These are phyloP conservation scores for Annona squamosa DNA, from an alignment of 164 flowering plant genomes.

Conservation along the genomic window DNA sequence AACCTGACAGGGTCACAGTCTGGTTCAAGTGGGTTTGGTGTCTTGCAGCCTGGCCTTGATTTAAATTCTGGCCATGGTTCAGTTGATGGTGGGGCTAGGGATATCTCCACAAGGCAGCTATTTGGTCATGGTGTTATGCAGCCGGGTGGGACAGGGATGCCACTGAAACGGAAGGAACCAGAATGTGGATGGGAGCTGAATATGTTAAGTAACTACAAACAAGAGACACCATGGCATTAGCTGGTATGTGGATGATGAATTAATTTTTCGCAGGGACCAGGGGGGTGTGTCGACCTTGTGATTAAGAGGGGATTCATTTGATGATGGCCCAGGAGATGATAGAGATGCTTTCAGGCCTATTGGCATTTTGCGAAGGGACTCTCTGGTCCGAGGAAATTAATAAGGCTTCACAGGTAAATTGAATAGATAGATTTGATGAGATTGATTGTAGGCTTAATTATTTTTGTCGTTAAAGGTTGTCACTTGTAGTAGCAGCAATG, in stretches of 20 bases:
- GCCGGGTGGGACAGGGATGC: conserved; percentile 38
- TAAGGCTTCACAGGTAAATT: conserved; percentile 30
- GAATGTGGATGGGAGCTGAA: conserved; percentile 63
- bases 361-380: conserved; percentile 20
- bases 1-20: conserved; percentile 31
- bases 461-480: conserved; percentile 2
- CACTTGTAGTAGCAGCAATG: not conserved
- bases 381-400: conserved; percentile 18
- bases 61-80: conserved; percentile 42
- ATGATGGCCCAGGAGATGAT: conserved; percentile 4
- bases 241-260: not conserved
- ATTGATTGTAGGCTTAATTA: conserved; percentile 17
- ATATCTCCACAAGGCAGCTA: conserved; percentile 26
- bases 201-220: conserved; percentile 30
- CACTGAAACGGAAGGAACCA: conserved; percentile 68
- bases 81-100: conserved; percentile 31
- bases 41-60: conserved; percentile 40
- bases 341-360: conserved; percentile 11
- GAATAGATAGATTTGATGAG: conserved; percentile 13
- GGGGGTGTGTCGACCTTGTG: no score
- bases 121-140: conserved; percentile 34
- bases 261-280: not conserved
- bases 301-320: not conserved
- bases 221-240: conserved; percentile 50
- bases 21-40: conserved; percentile 32